Percentiles rank a stretch among this genome's conserved stretches.
Conservation (phyloP, 2,329 filamentous ascomycete genomes). For the Ilyonectria mors-panacis region DNA sequence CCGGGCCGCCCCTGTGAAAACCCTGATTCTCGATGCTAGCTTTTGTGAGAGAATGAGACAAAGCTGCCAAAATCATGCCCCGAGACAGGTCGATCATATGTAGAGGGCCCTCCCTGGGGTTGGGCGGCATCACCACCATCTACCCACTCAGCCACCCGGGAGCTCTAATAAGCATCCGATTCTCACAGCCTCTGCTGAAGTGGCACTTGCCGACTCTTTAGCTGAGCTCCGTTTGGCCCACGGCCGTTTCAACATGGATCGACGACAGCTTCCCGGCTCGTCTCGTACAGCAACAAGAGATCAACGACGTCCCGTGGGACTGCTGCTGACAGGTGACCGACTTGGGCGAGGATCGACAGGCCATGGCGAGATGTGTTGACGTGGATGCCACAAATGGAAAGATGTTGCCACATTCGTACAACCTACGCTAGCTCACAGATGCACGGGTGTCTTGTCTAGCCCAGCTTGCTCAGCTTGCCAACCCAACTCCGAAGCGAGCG, state of each 20-base stretch:
- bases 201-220: neutral
- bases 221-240: slow-evolving; percentile 1
- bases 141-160: neutral
- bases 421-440: slow-evolving; percentile 31
- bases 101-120: slow-evolving; percentile 11
- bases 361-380: slow-evolving; percentile 31
- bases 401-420: slow-evolving; percentile 45
- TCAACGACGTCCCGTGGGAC: slow-evolving; percentile 18
- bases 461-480: slow-evolving; percentile 5
- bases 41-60: slow-evolving; percentile 28
- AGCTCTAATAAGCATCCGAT: neutral
- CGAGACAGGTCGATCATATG: slow-evolving; percentile 26
- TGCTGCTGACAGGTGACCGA: slow-evolving; percentile 36
- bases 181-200: neutral
- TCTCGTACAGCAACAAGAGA: slow-evolving; percentile 14
- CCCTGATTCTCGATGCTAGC: neutral
- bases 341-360: slow-evolving; percentile 43
- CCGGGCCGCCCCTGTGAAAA: neutral
- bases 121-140: slow-evolving; percentile 27
- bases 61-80: slow-evolving; percentile 12
- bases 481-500: neutral
- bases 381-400: slow-evolving; percentile 30
- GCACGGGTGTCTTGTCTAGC: slow-evolving; percentile 14
- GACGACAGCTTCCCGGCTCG: slow-evolving; percentile 15
- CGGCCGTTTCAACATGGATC: slow-evolving; percentile 19